Percentiles rank a stretch among this genome's conserved stretches.
Evolutionary conservation across 192 early-diverging fungal species (phyloP).

Genomic region (Linnemannia zychae): DNA sequence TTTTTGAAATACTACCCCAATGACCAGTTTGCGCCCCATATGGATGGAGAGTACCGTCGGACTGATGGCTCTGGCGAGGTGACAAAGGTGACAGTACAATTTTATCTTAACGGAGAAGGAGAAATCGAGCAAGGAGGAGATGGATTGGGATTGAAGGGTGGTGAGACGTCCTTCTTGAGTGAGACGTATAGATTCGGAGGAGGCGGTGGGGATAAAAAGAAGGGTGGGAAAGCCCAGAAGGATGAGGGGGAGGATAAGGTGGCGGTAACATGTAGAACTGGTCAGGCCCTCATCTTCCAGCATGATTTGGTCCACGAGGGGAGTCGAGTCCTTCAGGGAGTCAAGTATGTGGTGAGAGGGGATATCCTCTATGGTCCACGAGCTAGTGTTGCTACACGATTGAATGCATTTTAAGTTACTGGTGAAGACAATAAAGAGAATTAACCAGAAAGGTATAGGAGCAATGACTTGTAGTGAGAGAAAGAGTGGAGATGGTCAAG

Average conservation of each 20-base stretch:
- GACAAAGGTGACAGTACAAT: slow-evolving; percentile 59
- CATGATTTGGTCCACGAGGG: slow-evolving; percentile 63
- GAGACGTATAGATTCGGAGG: neutral
- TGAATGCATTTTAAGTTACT: too few relatives aligned
- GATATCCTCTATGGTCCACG: slow-evolving; percentile 58
- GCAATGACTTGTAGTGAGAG: too few relatives aligned
- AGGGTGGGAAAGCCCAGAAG: slow-evolving; percentile 14
- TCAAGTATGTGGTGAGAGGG: slow-evolving; percentile 62
- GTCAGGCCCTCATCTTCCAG: slow-evolving; percentile 55
- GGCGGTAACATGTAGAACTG: slow-evolving; percentile 34
- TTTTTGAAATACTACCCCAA: slow-evolving; percentile 57
- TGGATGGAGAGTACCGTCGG: slow-evolving; percentile 54
- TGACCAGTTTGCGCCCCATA: slow-evolving; percentile 49
- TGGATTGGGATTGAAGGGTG: slow-evolving; percentile 1
- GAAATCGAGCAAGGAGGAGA: slow-evolving; percentile 29
- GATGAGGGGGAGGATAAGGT: slow-evolving; percentile 10
- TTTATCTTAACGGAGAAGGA: slow-evolving; percentile 62
- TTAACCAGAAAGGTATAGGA: too few relatives aligned
- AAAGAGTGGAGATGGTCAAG: too few relatives aligned
- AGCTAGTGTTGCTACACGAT: too few relatives aligned
- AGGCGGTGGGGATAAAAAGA: slow-evolving; percentile 3
- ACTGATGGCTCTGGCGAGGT: slow-evolving; percentile 49
- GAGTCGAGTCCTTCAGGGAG: slow-evolving; percentile 45
- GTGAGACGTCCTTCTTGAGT: slow-evolving; percentile 58
- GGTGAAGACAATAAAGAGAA: too few relatives aligned